Evolutionary conservation across 768 basidiomycete genomes (phyloP), one percentile per base, ranked within the genome.

Genomic region (Leccinum longicurvipes): DNA sequence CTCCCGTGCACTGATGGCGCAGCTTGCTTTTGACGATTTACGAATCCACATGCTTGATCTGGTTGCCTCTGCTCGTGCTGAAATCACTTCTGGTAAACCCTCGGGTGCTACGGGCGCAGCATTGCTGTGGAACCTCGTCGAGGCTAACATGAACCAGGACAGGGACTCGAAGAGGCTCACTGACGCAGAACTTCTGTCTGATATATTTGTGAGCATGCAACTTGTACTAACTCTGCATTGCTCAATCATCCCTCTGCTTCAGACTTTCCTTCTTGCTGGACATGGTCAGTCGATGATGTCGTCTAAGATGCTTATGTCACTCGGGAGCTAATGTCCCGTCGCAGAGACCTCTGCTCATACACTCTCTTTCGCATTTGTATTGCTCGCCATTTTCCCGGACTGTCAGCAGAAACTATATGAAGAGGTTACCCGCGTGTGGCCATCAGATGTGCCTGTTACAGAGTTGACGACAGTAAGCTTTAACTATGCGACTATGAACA

Each of bases 331-430:
- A 69, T 29, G 10, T 31, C n/a, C 23, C 24, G 9, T 11, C n/a
- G 0, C 52, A 81, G 79, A 82, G 65, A 82, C 80, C 0, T 73
- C 78, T 1, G 73, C 80, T 6, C 76, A 81, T 57, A 68, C 78
- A 0, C 67, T 80, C 4, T 68, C 70, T 36, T 80, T 81, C 54
- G 70, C 74, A 1, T 54, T 82, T 14, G 67, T 62, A 0, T 67
- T 79, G 11, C 65, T 84, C 8, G 82, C 83, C 4, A 67, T 82
- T 12, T 67, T 82, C 59, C 81, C 81, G 3, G 77, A 78, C 1
- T 70, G 71, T 29, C 83, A 84, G 60, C 65, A 74, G 25, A 78
- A 72, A 52, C 59, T 84, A 0, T 76, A 73, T 47, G 71, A 78
- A 31, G 80, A 83, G 51, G 63, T 73, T 6, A 31, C 50, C 7